Base-by-base conservation (phyloP, 805 yeast species). In the Ogataea pignaliae region DNA sequence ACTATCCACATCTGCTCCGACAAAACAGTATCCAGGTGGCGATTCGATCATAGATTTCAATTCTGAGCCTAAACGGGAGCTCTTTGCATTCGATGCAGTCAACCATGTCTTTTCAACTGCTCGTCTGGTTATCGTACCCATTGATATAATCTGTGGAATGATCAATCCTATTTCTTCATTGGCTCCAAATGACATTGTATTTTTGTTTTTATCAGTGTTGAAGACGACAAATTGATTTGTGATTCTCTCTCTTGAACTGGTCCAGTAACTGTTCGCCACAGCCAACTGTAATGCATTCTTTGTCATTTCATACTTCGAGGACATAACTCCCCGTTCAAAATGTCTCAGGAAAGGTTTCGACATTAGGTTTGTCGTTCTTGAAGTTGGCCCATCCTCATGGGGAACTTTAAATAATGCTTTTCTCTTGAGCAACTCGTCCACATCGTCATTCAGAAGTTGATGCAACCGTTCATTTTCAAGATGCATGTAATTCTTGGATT, bases 1-100 rank as follows among this genome's bases (percentile, higher is more conserved):
- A 33, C 97, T 88, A 64, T 93, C 99, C 9, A 93, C 99, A 70
- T 93, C 99, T 0, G 99, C 99, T 10, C 99, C 99, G 9, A 93
- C 96, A 67, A 93, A 86, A 32, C 78, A 77, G 60, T 90, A 93
- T 0, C 97, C 97, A 2, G 73, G 65, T 0, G 99, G 99, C 0
- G 97, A 97, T 45, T 74, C 69, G 4, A 93, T 72, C 70, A 88
- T 79, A 0, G 97, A 80, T 63, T 95, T 93, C 48, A 95, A 70
- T 60, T 93, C 99, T 1, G 97, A 89, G 0, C 99, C 99, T 37
- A 95, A 78, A 48, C 97, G 70, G 37, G 79, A 78, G 50, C 70
- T 70, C 57, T 95, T 93, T 1, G 96, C 95, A 65, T 95, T 95
- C 1, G 97, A 86, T 0, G 99, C 99, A 0, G 99, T 93, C 31